Percentiles rank a stretch among this genome's conserved stretches.
Conservation (phyloP, 1,284 basidiomycete species). For the Heterobasidion irregulare region DNA sequence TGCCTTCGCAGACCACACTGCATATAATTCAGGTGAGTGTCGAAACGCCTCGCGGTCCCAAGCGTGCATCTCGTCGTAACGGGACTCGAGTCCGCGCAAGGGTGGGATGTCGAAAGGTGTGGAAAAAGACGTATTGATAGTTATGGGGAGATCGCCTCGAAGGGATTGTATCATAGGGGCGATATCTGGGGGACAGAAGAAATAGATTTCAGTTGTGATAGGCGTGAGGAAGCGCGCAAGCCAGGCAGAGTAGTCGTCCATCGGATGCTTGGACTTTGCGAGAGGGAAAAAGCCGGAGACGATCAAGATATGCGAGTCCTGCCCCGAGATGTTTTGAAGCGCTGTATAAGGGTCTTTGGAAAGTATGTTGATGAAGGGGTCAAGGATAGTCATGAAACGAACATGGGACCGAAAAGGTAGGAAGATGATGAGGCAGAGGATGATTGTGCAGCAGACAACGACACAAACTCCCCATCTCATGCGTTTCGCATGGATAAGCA, state of each 20-base stretch:
- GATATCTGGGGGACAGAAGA: constrained; percentile 37
- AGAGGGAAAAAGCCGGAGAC: constrained; percentile 46
- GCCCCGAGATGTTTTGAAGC: too few relatives aligned
- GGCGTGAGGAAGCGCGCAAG: constrained; percentile 18
- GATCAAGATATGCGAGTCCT: constrained; percentile 27
- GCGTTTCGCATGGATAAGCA: too few relatives aligned
- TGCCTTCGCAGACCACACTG: constrained; percentile 44
- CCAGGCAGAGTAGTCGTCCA: constrained; percentile 8
- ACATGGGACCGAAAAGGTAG: too few relatives aligned
- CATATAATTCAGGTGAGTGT: constrained; percentile 41
- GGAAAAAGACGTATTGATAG: constrained; percentile 35
- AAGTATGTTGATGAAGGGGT: too few relatives aligned
- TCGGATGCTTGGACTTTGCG: constrained; percentile 36
- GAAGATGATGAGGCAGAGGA: too few relatives aligned
- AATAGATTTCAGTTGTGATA: constrained; percentile 41
- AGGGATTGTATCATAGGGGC: constrained; percentile 22
- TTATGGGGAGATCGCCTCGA: constrained; percentile 26
- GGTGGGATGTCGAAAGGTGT: constrained; percentile 40
- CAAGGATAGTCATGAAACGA: too few relatives aligned
- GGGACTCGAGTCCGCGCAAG: constrained; percentile 21
- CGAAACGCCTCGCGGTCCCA: constrained; percentile 31
- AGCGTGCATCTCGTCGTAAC: constrained; percentile 32
- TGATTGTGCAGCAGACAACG: too few relatives aligned
- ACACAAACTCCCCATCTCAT: too few relatives aligned
- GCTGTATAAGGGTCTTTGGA: too few relatives aligned